These are phyloP conservation scores for Colletotrichum sp. DNA, from an alignment of 2,329 filamentous ascomycete species.

Conservation along the genomic window DNA sequence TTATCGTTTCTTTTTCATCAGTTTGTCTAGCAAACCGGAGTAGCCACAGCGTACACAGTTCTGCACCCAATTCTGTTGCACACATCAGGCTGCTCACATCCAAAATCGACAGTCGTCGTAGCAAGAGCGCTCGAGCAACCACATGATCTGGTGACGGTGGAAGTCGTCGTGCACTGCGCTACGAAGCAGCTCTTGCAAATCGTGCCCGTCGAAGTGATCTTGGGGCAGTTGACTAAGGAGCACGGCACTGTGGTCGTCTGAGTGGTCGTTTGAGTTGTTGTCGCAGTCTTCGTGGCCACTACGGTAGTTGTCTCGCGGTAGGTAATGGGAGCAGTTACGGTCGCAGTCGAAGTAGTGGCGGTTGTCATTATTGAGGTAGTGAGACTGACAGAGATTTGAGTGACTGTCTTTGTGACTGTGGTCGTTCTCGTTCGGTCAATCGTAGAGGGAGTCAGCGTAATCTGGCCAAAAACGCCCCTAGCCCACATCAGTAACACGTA, in stretches of 20 bases:
- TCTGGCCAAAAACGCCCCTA: neutral
- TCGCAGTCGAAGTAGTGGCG: neutral
- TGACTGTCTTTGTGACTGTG: neutral
- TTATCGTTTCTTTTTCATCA: neutral
- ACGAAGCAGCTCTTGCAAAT: conserved; percentile 37
- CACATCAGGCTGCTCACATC: conserved; percentile 26
- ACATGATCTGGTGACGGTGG: conserved; percentile 34
- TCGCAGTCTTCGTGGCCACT: neutral
- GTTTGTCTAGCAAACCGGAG: neutral
- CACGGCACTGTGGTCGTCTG: neutral
- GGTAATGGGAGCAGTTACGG: neutral
- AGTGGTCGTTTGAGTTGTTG: neutral
- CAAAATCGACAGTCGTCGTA: conserved; percentile 32
- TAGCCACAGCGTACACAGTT: conserved; percentile 11
- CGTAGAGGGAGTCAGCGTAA: conserved; percentile 5
- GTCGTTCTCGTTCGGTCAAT: neutral
- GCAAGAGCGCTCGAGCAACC: conserved; percentile 33
- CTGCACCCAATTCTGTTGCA: conserved; percentile 16
- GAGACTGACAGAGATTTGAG: neutral
- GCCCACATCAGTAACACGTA: neutral
- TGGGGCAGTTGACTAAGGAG: conserved; percentile 30
- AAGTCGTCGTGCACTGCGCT: conserved; percentile 31
- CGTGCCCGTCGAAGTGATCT: conserved; percentile 32
- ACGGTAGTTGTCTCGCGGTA: neutral
- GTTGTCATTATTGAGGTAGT: neutral